Base-by-base conservation (phyloP, 2,329 filamentous ascomycete species). In the Triangularia setosa region DNA sequence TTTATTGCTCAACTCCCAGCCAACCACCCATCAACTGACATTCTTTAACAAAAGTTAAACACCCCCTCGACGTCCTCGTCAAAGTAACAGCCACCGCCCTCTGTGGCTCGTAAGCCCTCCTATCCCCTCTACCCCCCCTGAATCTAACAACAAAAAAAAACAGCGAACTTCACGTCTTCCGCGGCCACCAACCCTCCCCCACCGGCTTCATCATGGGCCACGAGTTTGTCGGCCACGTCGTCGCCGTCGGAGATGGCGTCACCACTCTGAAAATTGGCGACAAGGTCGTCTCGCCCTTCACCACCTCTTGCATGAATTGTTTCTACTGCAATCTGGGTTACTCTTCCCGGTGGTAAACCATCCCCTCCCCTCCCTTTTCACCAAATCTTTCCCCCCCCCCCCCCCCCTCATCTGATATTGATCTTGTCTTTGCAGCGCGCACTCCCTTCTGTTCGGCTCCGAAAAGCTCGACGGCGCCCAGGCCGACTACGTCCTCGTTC, bases 111-210 rank as follows among this genome's bases (percentile, higher is more conserved):
- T 93, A 79, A 73, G 86, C 80, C 16, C 14, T 54, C 63, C 30
- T 21, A 8, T 25, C 23, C 16, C 21, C 16, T 16, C 18, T 53
- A 27, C 54, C 18, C 18, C 24, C 9, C 30, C 33, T 12, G 4
- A 21, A 48, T 48, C n/a, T 48, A 18, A 48, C 40, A 48, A 27
- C 21, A 21, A 16, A 18, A 44, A 30, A 23, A 8, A 35, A 59
- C 68, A 93, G 90, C 73, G 93, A 97, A 74, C 82, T 97, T 40
- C 93, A 97, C 77, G 87, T 92, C 61, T 97, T 89, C 78, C 90
- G 93, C 55, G 93, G 93, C 35, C 89, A 92, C 71, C 87, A 96
- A 73, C 83, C 87, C 24, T 89, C 87, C 6, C 81, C 77, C 0
- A 85, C 89, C 0, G 85, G 82, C 25, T 86, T 85, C 70, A 83